Evolutionary conservation across 2,329 filamentous ascomycete genomes (phyloP), one percentile per base, ranked within the genome.

Genomic region (Aspergillus hiratsukae): DNA sequence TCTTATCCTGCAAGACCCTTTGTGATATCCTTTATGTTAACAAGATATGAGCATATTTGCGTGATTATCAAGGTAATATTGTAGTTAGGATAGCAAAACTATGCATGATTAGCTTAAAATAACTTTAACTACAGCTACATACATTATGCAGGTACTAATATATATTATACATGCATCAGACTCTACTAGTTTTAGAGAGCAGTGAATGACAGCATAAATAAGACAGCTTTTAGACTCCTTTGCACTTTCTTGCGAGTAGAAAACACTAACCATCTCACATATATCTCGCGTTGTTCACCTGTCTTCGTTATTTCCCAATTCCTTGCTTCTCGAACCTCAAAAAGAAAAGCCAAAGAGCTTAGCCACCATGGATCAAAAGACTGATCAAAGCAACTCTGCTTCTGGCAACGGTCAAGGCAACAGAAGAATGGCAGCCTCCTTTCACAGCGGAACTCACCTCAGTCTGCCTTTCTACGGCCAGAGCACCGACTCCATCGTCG

Each of bases 401-500:
- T 14, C 21, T 46, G 21, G 19, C 10, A 11, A 46, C 14, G 4
- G 21, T 46, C 10, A 23, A 25, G 11, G 9, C 21, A 46, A 25
- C 21, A 5, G 19, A 14, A n/a, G 37, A 3, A 61, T 61, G 55
- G 21, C 60, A 14, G 25, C 54, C 4, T 49, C 53, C 25, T 61
- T 58, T 29, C 56, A 56, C 9, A 11, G 27, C 9, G 48, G 51
- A 48, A 61, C 58, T 21, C 43, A 49, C 9, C 19, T 60, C 23
- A 58, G 50, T 21, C 48, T 61, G 31, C 52, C 60, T 45, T 60
- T 61, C 52, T 45, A 19, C 17, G 48, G 50, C 21, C 59, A 55
- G 57, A 51, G 50, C 6, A 61, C 59, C 4, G 46, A 49, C n/a
- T 56, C 60, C 4, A 14, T 43, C 4, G 10, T 28, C 1, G 40